Base-by-base conservation (phyloP, 106 monocot genomes). In the Xerophyta viscosa region DNA sequence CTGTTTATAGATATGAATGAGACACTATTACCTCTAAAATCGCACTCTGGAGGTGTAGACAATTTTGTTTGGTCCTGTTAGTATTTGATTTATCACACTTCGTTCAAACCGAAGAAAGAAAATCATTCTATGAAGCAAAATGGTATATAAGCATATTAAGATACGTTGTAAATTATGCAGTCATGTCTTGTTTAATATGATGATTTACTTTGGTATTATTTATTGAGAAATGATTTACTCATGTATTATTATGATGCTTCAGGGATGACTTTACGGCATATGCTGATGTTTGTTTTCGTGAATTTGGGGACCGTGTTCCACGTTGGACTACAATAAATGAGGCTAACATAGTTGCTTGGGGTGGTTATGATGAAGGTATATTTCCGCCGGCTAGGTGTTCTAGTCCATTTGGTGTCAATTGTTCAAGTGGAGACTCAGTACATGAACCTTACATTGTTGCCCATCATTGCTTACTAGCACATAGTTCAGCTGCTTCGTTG, bases 221-320 rank as follows among this genome's bases (percentile, higher is more conserved):
- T n/a, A n/a, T n/a, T n/a, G n/a, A n/a, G n/a, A n/a, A n/a, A n/a
- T n/a, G n/a, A n/a, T n/a, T n/a, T n/a, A n/a, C n/a, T n/a, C n/a
- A n/a, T n/a, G n/a, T n/a, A n/a, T 15, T 29, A n/a, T 29, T 29
- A 1, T 19, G 2, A 13, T 51, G 6, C 28, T 14, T 14, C 59
- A 76, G 81, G 52, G 76, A 81, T 44, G 81, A 81, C 42, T 81
- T 81, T 76, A 68, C 58, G 37, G 81, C 71, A 39, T 81, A 60
- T 72, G 71, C 82, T 19, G 61, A 82, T 48, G 65, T 73, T 20
- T 76, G 75, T 59, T 82, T 82, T 37, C 63, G 65, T 14, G 62
- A 75, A 31, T 80, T 75, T 28, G 80, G 80, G 13, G 80, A 80
- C 54, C 60, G 75, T 37, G 75, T 80, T 4, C 7, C 22, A 2